phyloP scores from a whole-genome alignment of 148 eudicot genomes.

The Pouteria glomerata region DNA sequence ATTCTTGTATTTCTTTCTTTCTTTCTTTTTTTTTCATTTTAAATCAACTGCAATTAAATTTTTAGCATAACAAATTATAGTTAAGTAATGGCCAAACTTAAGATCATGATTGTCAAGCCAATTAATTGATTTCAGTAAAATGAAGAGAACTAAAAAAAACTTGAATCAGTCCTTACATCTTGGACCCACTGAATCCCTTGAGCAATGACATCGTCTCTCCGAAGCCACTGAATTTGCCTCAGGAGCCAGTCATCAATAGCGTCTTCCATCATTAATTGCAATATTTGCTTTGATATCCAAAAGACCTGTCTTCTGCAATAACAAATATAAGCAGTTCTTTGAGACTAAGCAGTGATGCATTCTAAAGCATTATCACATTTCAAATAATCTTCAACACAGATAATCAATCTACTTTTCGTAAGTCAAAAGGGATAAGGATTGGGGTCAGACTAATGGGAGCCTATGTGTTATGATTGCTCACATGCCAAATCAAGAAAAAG shows the following conservation, averaged over 20 bases:
- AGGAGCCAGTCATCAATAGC: constrained; percentile 96
- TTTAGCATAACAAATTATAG: background rate
- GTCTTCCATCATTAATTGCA: constrained; percentile 95
- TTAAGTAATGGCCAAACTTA: background rate
- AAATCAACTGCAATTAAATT: background rate
- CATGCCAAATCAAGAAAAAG: too few relatives aligned
- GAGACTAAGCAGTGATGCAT: background rate
- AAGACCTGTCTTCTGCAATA: constrained; percentile 85
- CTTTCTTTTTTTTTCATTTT: too few relatives aligned
- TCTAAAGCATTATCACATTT: background rate
- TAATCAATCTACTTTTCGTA: background rate
- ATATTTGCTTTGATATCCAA: constrained; percentile 97
- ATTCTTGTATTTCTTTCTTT: background rate
- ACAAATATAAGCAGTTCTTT: constrained; percentile 7
- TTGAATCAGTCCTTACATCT: constrained; percentile 52
- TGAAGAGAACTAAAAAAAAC: constrained; percentile 2
- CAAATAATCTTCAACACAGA: background rate
- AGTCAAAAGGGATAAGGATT: background rate
- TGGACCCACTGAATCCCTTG: constrained; percentile 84
- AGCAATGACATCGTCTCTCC: constrained; percentile 79
- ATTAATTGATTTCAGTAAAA: background rate
- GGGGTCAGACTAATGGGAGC: background rate
- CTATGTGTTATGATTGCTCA: background rate
- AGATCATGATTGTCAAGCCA: background rate
- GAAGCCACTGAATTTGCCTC: constrained; percentile 82